Conservation (phyloP, 1,284 basidiomycete species). For the Apiotrichum brassicae region DNA sequence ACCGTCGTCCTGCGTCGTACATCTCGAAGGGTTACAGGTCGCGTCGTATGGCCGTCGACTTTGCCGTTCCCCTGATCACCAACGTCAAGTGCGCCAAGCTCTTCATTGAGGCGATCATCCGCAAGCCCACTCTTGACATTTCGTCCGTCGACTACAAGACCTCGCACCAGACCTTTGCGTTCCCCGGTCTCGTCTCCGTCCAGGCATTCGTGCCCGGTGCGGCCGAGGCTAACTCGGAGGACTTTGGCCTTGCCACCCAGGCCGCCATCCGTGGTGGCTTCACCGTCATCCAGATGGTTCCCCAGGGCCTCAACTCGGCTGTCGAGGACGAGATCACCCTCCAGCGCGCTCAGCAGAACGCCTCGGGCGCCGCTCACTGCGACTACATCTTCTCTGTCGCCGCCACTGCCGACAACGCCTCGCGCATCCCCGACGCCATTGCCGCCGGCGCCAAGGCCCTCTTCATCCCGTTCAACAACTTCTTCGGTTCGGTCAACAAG, state of each 20-base stretch:
- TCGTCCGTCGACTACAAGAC: slow-evolving; percentile 91
- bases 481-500: slow-evolving; percentile 53
- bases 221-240: slow-evolving; percentile 54
- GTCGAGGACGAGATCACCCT: slow-evolving; percentile 66
- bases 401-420: slow-evolving; percentile 64
- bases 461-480: slow-evolving; percentile 70
- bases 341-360: slow-evolving; percentile 61
- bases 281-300: slow-evolving; percentile 71
- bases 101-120: slow-evolving; percentile 88
- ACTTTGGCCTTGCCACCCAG: slow-evolving; percentile 64
- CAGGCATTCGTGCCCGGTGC: slow-evolving; percentile 78
- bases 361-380: slow-evolving; percentile 63
- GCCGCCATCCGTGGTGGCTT: slow-evolving; percentile 83
- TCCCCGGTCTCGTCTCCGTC: slow-evolving; percentile 89
- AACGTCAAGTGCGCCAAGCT: slow-evolving; percentile 99
- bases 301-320: slow-evolving; percentile 57
- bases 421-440: slow-evolving; percentile 62
- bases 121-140: slow-evolving; percentile 77
- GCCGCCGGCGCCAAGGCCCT: slow-evolving; percentile 72
- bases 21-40: slow-evolving; percentile 95
- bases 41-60: slow-evolving; percentile 98
- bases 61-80: slow-evolving; percentile 92
- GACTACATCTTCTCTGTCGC: slow-evolving; percentile 79
- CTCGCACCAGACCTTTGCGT: slow-evolving; percentile 79
- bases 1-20: slow-evolving; percentile 93